Evolutionary conservation across 2,329 filamentous ascomycete species (phyloP), one percentile per base, ranked within the genome.

Genomic region (Penicillium sp.): DNA sequence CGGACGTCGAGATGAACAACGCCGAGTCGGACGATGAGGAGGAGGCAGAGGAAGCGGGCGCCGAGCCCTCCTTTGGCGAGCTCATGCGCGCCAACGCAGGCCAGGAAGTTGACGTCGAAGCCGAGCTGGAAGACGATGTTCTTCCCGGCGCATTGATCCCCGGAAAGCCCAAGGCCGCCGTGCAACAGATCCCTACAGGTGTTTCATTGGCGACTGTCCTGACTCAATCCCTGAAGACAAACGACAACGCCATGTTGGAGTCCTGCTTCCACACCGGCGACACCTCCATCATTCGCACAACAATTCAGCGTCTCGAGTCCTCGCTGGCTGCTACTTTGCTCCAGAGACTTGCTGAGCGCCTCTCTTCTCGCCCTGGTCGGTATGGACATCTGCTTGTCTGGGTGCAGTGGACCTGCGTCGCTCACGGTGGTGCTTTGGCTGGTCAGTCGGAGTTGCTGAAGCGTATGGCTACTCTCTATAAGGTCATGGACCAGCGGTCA

Each of bases 371-470:
- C 37, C 94, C 94, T 1, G 94, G 93, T 3, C 85, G 94, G 48
- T 93, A 94, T 12, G 91, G 92, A 45, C 90, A 87, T 67, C 83
- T 99, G 26, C 92, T 97, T 82, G 84, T 89, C 13, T 99, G 94
- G 92, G 89, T 97, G 36, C 92, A 97, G 74, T 96, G 91, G 90
- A 93, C 91, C 1, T 83, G 97, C 48, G 85, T 97, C 27, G 87
- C 90, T 1, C 94, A 99, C 68, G 94, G 94, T 60, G 94, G 93
- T 59, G 92, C 92, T 46, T 80, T 99, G 44, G 90, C 92, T 9
- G 88, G 88, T 26, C 90, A 96, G 70, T 85, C 89, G n/a, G 88
- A 92, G 58, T 80, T 96, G 30, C 82, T 94, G 61, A 86, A 87
- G 66, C 87, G 87, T 68, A 82, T 99, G 53, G 81, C 84, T 41